These are phyloP conservation scores for Cadophora malorum DNA, from an alignment of 2,329 filamentous ascomycete genomes.

Conservation along the genomic window DNA sequence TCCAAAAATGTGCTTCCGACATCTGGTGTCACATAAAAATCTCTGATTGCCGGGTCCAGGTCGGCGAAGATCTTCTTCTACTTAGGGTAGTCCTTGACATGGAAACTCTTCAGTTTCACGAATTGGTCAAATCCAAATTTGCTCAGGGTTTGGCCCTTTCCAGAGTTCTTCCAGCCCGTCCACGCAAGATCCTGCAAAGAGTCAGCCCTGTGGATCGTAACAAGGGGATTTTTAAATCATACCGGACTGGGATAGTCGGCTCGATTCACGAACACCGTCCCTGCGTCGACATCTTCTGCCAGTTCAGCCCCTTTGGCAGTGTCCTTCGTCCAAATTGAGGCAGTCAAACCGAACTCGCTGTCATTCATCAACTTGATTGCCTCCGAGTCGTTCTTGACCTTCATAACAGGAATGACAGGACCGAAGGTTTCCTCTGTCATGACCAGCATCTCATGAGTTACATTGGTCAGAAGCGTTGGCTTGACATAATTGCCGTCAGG, in stretches of 20 bases:
- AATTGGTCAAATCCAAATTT: conserved; percentile 94
- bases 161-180: conserved; percentile 98
- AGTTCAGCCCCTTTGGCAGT: conserved; percentile 75
- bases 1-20: conserved; percentile 16
- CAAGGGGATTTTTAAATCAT: conserved; percentile 51
- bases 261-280: conserved; percentile 95
- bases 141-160: conserved; percentile 88
- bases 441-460: conserved; percentile 82
- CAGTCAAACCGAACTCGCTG: conserved; percentile 90
- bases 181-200: conserved; percentile 80
- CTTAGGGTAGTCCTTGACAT: conserved; percentile 82
- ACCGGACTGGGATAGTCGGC: conserved; percentile 92
- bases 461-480: conserved; percentile 80
- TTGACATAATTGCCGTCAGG: conserved; percentile 86
- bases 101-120: conserved; percentile 94
- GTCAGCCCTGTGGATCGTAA: conserved; percentile 36
- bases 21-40: conserved; percentile 26
- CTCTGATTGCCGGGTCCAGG: conserved; percentile 12
- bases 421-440: conserved; percentile 97
- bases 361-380: conserved; percentile 91
- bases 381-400: conserved; percentile 80
- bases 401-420: conserved; percentile 88
- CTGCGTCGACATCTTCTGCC: conserved; percentile 83
- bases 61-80: conserved; percentile 29
- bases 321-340: conserved; percentile 98